Base-by-base conservation (phyloP, 2,329 filamentous ascomycete species). In the Colletotrichum sp. region DNA sequence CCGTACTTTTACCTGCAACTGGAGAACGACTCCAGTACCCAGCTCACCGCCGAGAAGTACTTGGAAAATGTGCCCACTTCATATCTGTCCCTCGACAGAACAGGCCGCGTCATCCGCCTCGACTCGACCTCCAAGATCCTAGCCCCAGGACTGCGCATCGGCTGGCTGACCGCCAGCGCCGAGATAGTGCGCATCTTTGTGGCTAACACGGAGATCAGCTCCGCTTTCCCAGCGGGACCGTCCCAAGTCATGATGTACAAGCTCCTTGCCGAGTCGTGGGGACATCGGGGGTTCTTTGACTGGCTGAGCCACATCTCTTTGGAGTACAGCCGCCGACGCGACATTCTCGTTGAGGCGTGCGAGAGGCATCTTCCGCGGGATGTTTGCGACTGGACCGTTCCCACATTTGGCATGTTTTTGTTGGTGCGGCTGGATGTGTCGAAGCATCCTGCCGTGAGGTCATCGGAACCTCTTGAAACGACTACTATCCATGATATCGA, bases 391-490 rank as follows among this genome's bases (percentile, higher is more conserved):
- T 64, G 60, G 60, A 26, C 16, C 3, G 30, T 64, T 0, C 32
- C 60, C n/a, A 39, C 21, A 2, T 44, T 64, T n/a, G 60, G 60
- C n/a, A 64, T 64, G 60, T 64, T 64, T 2, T 64, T 64, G 10
- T 34, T 39, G 60, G 32, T 64, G 3, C 60, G 32, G 30, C 21
- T 64, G n/a, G 60, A 64, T 28, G 12, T 44, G 7, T 36, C 60
- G 13, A 64, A 39, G 21, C 32, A 64, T 28, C 21, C 60, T 36
- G 60, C 60, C 0, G 60, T 39, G 0, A 39, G 0, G n/a, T 0
- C 5, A 12, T 36, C 0, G 7, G 60, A 26, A 3, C 0, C 12
- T 1, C 24, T 28, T 13, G n/a, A 16, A 5, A 0, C 32, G 5
- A 32, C 3, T 18, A 1, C 24, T 13, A 26, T 64, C 12, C 30